These are phyloP conservation scores for Umbelopsis sp. DNA, from an alignment of 192 early-diverging fungal species.

Conservation along the genomic window DNA sequence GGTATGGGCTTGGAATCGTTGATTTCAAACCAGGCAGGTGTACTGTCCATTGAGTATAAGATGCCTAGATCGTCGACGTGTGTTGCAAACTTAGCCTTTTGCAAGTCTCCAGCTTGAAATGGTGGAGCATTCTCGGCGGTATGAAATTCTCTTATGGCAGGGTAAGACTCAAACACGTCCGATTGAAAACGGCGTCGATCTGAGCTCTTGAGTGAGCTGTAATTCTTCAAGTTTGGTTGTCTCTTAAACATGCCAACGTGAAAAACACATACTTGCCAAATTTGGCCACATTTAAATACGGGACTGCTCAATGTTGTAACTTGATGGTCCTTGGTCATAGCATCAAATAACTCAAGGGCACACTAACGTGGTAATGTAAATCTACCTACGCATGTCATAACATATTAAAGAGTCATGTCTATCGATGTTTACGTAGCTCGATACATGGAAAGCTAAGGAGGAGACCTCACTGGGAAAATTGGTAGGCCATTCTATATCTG, in stretches of 20 bases:
- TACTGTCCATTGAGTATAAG: constrained; percentile 61
- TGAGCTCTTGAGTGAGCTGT: constrained; percentile 67
- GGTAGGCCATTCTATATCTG: too few species aligned
- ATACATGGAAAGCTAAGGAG: too few species aligned
- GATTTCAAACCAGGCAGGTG: constrained; percentile 70
- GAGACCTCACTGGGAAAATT: too few species aligned
- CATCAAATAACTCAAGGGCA: too few species aligned
- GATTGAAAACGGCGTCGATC: constrained; percentile 67
- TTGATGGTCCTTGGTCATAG: too few species aligned
- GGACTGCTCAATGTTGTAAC: too few species aligned
- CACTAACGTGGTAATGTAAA: too few species aligned
- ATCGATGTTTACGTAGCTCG: too few species aligned
- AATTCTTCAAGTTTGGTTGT: constrained; percentile 66
- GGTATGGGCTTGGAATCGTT: constrained; percentile 59
- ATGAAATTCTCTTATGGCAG: constrained; percentile 43
- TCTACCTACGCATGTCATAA: too few species aligned
- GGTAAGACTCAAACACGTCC: constrained; percentile 61
- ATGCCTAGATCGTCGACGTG: constrained; percentile 67
- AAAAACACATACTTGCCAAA: neutral
- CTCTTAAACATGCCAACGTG: constrained; percentile 72
- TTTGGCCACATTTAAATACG: neutral
- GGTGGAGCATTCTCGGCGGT: constrained; percentile 38
- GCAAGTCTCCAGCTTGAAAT: constrained; percentile 59
- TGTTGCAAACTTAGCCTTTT: constrained; percentile 65
- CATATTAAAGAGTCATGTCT: too few species aligned